Conservation (phyloP, 75 land plant species). For the Selaginella moellendorffii region DNA sequence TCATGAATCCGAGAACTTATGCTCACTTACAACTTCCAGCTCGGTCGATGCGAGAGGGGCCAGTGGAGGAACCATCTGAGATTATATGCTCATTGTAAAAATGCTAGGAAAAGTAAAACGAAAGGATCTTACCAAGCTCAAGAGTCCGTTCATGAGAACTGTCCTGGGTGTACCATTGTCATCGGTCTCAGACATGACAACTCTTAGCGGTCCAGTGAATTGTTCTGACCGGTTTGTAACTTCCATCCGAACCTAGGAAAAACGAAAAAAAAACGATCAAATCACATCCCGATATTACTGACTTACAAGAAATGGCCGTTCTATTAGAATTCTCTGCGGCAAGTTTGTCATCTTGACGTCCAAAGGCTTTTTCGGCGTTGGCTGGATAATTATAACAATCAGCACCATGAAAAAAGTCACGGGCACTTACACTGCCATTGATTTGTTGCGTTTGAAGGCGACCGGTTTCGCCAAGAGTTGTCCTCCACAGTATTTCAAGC, state of each 20-base stretch:
- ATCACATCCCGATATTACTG: no score
- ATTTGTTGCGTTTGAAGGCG: slow-evolving; percentile 94
- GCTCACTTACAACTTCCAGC: background rate
- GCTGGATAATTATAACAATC: slow-evolving; percentile 30
- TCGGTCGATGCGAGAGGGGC: background rate
- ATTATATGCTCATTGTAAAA: background rate
- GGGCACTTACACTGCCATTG: slow-evolving; percentile 60
- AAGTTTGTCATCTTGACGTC: slow-evolving; percentile 48
- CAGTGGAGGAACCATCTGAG: background rate
- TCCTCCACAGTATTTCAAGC: slow-evolving; percentile 92
- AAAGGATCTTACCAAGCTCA: background rate
- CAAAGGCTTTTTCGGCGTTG: slow-evolving; percentile 54
- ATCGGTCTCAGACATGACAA: background rate
- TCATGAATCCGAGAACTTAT: background rate
- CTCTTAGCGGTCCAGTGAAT: background rate
- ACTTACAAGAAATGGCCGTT: slow-evolving; percentile 73
- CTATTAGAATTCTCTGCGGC: slow-evolving; percentile 47
- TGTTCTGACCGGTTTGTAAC: background rate
- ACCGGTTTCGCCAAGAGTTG: slow-evolving; percentile 96
- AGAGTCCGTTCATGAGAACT: background rate
- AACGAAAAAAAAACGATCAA: background rate
- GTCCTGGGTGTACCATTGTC: background rate
- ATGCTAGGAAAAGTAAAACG: background rate
- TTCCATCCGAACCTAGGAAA: background rate
- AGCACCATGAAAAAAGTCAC: no score